Evolutionary conservation across 495 filamentous ascomycete species (phyloP).

Genomic region (Hypoxylon lienhwacheense): DNA sequence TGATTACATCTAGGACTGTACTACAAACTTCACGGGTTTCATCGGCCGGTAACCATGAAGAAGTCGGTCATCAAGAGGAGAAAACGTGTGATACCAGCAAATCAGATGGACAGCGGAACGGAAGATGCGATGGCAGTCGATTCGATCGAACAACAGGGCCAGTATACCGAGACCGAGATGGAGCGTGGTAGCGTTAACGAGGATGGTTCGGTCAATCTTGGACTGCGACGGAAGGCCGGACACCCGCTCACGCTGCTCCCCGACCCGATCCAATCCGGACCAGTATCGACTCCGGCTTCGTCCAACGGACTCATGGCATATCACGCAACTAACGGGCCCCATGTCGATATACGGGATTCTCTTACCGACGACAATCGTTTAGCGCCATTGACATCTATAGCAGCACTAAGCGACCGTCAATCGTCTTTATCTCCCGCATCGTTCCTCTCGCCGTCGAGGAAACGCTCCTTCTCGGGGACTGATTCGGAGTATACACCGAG

Average conservation of each 20-base stretch:
- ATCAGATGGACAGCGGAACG: slow-evolving; percentile 53
- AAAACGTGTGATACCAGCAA: slow-evolving; percentile 89
- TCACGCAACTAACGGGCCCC: slow-evolving; percentile 43
- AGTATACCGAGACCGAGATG: slow-evolving; percentile 41
- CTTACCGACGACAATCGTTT: slow-evolving; percentile 58
- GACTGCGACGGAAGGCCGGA: slow-evolving; percentile 54
- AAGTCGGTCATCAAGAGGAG: slow-evolving; percentile 94
- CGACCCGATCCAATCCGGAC: slow-evolving; percentile 44
- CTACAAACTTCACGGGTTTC: slow-evolving; percentile 92
- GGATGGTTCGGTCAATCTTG: slow-evolving; percentile 61
- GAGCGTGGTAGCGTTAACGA: slow-evolving; percentile 55
- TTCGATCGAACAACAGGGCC: slow-evolving; percentile 48
- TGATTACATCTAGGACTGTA: slow-evolving; percentile 71
- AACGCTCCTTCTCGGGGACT: slow-evolving; percentile 65
- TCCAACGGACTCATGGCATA: slow-evolving; percentile 49
- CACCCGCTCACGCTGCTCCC: slow-evolving; percentile 50
- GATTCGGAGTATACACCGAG: slow-evolving; percentile 47
- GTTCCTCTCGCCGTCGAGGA: slow-evolving; percentile 58
- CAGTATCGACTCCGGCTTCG: slow-evolving; percentile 43
- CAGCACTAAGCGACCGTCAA: slow-evolving; percentile 46
- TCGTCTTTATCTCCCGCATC: slow-evolving; percentile 56
- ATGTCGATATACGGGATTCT: slow-evolving; percentile 45
- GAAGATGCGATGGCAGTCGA: slow-evolving; percentile 48
- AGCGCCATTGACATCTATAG: slow-evolving; percentile 53
- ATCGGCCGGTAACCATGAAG: slow-evolving; percentile 94